Evolutionary conservation across 345 rosid species (phyloP).

Genomic region (Dimocarpus longan): DNA sequence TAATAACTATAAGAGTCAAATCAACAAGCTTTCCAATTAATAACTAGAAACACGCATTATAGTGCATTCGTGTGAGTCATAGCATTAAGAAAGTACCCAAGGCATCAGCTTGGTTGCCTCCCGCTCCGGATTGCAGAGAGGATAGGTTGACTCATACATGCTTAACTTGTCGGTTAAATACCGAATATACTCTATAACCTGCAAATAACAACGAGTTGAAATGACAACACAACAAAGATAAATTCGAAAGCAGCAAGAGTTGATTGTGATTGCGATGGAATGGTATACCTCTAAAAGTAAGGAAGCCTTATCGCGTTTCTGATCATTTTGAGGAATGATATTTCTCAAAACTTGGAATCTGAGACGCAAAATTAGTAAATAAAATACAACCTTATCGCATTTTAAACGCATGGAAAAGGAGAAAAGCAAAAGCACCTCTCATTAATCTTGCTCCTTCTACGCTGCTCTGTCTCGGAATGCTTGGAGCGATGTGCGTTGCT

Average conservation of each 20-base stretch:
- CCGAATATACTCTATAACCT: conserved; percentile 84
- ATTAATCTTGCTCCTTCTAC: conserved; percentile 84
- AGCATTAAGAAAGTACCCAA: conserved; percentile 52
- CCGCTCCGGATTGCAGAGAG: conserved; percentile 60
- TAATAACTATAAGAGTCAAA: no score
- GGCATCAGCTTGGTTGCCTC: conserved; percentile 53
- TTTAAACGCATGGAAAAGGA: background rate
- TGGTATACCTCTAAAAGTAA: conserved; percentile 69
- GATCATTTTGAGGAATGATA: conserved; percentile 80
- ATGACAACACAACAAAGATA: no score
- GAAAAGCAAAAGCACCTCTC: conserved; percentile 48
- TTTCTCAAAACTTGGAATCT: conserved; percentile 86
- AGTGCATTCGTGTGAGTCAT: no score
- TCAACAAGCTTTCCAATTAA: background rate
- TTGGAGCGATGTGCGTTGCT: conserved; percentile 49
- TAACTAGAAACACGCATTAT: background rate
- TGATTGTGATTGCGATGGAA: background rate
- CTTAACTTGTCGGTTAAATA: conserved; percentile 72
- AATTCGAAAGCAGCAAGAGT: background rate
- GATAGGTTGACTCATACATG: conserved; percentile 68
- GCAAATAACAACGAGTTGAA: conserved; percentile 15
- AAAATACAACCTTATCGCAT: no score
- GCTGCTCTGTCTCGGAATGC: conserved; percentile 92
- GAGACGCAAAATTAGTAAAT: conserved; percentile 11
- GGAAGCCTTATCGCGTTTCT: conserved; percentile 86